A percentile compares a stretch with the other conserved stretches of the same genome.
phyloP scores from a whole-genome alignment of 257 asterid genomes.

The Lithospermum erythrorhizon region DNA sequence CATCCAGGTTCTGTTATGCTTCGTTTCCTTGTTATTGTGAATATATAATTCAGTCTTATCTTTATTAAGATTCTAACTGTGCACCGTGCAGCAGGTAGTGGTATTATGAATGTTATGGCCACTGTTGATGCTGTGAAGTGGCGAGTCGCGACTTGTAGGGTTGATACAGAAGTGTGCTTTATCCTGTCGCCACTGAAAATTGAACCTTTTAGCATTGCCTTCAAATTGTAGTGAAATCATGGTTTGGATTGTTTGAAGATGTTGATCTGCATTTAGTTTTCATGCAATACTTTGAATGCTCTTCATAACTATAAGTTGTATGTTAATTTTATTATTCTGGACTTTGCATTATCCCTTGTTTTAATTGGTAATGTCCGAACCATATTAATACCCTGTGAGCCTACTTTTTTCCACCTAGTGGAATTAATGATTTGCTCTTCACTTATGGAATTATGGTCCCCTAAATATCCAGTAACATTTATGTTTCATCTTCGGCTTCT shows the following conservation, averaged over 20 bases:
- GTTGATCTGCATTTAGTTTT: not conserved
- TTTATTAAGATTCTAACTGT: slow-evolving; percentile 2
- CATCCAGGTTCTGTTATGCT: slow-evolving; percentile 40
- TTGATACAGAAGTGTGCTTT: not conserved
- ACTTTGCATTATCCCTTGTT: no score
- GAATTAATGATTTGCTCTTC: no score
- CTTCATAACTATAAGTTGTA: not conserved
- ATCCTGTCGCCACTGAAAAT: not conserved
- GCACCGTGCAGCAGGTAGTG: slow-evolving; percentile 23
- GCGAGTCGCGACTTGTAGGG: not conserved
- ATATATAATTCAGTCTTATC: not conserved
- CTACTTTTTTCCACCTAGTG: no score
- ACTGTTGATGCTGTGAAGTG: slow-evolving; percentile 5
- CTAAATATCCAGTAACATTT: no score
- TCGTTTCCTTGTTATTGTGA: not conserved
- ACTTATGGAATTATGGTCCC: no score
- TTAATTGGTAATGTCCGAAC: no score
- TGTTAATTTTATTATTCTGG: not conserved
- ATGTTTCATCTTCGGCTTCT: no score
- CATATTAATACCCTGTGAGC: no score
- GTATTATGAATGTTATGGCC: slow-evolving; percentile 5
- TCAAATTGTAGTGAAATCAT: not conserved
- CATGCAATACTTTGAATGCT: not conserved
- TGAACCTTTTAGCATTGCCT: not conserved
- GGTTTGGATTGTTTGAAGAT: not conserved